phyloP scores from a whole-genome alignment of 2,329 filamentous ascomycete genomes.

The Xylaria sp. region DNA sequence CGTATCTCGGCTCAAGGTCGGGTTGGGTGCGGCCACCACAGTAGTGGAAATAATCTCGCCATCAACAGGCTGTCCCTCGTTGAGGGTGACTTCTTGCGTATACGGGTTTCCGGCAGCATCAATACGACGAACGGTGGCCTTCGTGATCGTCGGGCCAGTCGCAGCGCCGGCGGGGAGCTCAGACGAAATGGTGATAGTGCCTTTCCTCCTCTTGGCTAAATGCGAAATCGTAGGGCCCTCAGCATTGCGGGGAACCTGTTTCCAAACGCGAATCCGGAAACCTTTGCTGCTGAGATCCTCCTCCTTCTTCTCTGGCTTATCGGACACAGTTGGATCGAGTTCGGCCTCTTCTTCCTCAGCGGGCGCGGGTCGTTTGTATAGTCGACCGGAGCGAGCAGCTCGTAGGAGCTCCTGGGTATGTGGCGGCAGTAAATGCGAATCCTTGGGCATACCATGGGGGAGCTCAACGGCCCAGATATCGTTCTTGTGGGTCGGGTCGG shows the following conservation, averaged over 20 bases:
- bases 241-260: conserved; percentile 54
- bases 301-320: conserved; percentile 58
- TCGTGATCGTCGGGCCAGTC: conserved; percentile 57
- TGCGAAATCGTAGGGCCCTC: conserved; percentile 49
- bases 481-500: conserved; percentile 58
- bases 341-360: conserved; percentile 56
- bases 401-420: conserved; percentile 79
- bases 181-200: conserved; percentile 52
- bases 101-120: conserved; percentile 77
- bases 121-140: conserved; percentile 71
- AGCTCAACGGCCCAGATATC: conserved; percentile 71
- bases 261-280: conserved; percentile 56
- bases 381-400: conserved; percentile 68
- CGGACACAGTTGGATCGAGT: conserved; percentile 39
- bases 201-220: conserved; percentile 58
- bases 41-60: conserved; percentile 70
- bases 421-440: conserved; percentile 68
- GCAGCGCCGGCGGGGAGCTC: conserved; percentile 43
- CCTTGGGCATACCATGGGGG: conserved; percentile 76
- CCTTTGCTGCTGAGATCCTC: conserved; percentile 52
- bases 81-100: conserved; percentile 76
- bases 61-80: conserved; percentile 72
- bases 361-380: conserved; percentile 67
- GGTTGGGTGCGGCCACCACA: conserved; percentile 47
- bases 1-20: conserved; percentile 51